Percentiles rank a stretch among this genome's conserved stretches.
phyloP scores from a whole-genome alignment of 2,329 filamentous ascomycete species.

The Alternaria burnsii region DNA sequence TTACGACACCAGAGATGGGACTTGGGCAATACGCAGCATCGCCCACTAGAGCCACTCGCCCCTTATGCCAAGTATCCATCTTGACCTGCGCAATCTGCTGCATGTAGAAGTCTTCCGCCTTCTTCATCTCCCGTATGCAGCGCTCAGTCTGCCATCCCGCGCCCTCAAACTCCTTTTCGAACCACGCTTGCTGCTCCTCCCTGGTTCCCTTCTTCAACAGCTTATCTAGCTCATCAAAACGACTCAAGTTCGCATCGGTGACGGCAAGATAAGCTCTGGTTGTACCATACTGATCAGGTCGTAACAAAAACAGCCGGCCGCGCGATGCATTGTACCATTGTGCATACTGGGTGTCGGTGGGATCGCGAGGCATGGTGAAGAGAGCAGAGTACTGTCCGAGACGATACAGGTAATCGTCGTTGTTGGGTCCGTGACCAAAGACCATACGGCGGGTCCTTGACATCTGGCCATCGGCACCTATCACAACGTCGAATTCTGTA shows the following conservation, averaged over 20 bases:
- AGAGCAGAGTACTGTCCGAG: slow-evolving; percentile 42
- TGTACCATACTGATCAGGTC: slow-evolving; percentile 34
- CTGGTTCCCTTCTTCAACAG: slow-evolving; percentile 21
- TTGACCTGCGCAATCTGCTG: slow-evolving; percentile 53
- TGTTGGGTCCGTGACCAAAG: slow-evolving; percentile 26
- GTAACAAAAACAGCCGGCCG: slow-evolving; percentile 32
- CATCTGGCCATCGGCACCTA: slow-evolving; percentile 45
- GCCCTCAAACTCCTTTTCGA: slow-evolving; percentile 42
- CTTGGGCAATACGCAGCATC: slow-evolving; percentile 53
- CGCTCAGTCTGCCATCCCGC: slow-evolving; percentile 52
- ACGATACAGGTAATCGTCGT: slow-evolving; percentile 26
- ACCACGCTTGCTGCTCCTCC: slow-evolving; percentile 35
- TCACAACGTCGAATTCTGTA: slow-evolving; percentile 35
- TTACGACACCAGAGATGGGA: slow-evolving; percentile 39
- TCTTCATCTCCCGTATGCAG: slow-evolving; percentile 52
- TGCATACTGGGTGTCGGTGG: slow-evolving; percentile 31
- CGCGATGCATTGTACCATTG: slow-evolving; percentile 39
- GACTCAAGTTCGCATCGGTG: slow-evolving; percentile 24
- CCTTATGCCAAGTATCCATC: slow-evolving; percentile 46
- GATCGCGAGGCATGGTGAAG: slow-evolving; percentile 39
- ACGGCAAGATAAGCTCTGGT: slow-evolving; percentile 31
- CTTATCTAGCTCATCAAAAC: slow-evolving; percentile 30
- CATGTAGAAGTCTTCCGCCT: slow-evolving; percentile 56
- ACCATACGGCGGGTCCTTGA: slow-evolving; percentile 39
- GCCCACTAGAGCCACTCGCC: slow-evolving; percentile 49